phyloP scores from a whole-genome alignment of 2,329 filamentous ascomycete species.

The Monosporascus sp. region DNA sequence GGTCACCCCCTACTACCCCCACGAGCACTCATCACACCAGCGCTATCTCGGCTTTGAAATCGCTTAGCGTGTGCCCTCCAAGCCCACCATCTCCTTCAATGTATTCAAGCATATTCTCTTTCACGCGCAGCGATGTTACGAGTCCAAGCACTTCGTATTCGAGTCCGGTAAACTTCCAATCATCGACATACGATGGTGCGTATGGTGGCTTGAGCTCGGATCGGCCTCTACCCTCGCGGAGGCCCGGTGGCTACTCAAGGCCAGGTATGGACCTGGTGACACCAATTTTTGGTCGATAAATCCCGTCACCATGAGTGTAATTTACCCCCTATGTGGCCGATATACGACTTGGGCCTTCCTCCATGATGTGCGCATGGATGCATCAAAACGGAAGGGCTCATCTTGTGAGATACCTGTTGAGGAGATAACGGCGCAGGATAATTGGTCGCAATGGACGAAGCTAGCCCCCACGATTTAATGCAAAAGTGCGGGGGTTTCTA shows the following conservation, averaged over 20 bases:
- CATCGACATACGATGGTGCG: slow-evolving; percentile 47
- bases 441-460: too few species aligned
- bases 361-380: background rate
- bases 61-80: slow-evolving; percentile 46
- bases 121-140: slow-evolving; percentile 43
- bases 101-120: slow-evolving; percentile 46
- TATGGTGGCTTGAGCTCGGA: slow-evolving; percentile 38
- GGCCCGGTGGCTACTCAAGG: slow-evolving; percentile 48
- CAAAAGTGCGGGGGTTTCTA: too few species aligned
- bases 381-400: background rate
- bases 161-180: slow-evolving; percentile 37
- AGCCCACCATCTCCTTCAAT: slow-evolving; percentile 49
- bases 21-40: slow-evolving; percentile 41
- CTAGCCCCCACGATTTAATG: too few species aligned
- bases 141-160: slow-evolving; percentile 50
- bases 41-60: slow-evolving; percentile 51
- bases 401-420: too few species aligned
- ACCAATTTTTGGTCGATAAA: slow-evolving; percentile 47
- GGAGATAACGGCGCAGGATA: too few species aligned
- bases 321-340: slow-evolving; percentile 10
- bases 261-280: slow-evolving; percentile 61
- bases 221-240: slow-evolving; percentile 51
- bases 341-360: slow-evolving; percentile 1
- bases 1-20: slow-evolving; percentile 48
- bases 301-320: slow-evolving; percentile 5